A percentile compares a stretch with the other conserved stretches of the same genome.
Evolutionary conservation across 2,329 filamentous ascomycete genomes (phyloP).

Genomic region (Pseudogymnoascus pannorum): DNA sequence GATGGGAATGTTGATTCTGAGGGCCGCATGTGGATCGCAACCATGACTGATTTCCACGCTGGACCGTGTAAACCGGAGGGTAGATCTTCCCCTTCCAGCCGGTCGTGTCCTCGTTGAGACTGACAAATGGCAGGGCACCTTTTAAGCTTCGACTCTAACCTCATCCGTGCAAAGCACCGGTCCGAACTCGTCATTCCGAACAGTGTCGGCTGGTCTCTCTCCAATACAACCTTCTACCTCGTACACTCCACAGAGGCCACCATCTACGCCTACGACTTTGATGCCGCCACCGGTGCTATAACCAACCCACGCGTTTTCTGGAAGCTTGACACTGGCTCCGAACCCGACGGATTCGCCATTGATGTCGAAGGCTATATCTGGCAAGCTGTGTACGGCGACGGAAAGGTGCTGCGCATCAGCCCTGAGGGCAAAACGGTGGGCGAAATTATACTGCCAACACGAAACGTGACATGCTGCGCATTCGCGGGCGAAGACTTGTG

Average conservation of each 20-base stretch:
- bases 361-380: conserved; percentile 82
- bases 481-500: conserved; percentile 70
- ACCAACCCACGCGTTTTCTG: conserved; percentile 61
- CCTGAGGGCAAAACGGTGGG: conserved; percentile 64
- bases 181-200: conserved; percentile 72
- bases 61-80: conserved; percentile 31
- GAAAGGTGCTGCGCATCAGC: conserved; percentile 63
- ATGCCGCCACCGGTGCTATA: conserved; percentile 53
- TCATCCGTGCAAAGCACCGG: conserved; percentile 52
- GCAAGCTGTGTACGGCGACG: conserved; percentile 77
- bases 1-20: conserved; percentile 75
- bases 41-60: conserved; percentile 69
- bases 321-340: conserved; percentile 50
- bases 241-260: conserved; percentile 67
- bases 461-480: conserved; percentile 71
- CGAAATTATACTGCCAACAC: conserved; percentile 68
- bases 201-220: conserved; percentile 71
- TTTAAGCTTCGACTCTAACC: conserved; percentile 60
- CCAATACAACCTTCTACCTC: conserved; percentile 62
- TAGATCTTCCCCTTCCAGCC: conserved; percentile 11
- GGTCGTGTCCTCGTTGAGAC: not conserved
- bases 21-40: conserved; percentile 77
- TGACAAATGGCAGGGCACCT: conserved; percentile 51
- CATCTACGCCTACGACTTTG: conserved; percentile 71
- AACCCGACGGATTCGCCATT: conserved; percentile 78